phyloP scores from a whole-genome alignment of 1,284 basidiomycete genomes.

The Amylostereum areolatum region DNA sequence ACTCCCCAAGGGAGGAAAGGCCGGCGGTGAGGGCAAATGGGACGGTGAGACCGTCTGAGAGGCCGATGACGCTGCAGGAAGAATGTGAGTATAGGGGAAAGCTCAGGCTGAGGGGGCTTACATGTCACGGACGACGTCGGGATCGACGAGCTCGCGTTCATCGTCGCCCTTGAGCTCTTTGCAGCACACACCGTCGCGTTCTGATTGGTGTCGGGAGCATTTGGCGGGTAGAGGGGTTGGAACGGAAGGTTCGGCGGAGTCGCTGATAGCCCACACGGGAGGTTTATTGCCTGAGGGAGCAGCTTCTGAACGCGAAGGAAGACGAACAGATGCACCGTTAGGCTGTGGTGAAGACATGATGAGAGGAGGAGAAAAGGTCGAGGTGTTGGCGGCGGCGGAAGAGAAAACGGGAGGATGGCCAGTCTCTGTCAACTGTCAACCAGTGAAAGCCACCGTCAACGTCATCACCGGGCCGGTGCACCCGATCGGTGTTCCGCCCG shows the following conservation, averaged over 20 bases:
- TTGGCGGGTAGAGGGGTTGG: constrained; percentile 45
- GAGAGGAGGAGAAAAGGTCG: no score
- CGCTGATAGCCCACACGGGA: constrained; percentile 59
- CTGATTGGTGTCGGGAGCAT: constrained; percentile 48
- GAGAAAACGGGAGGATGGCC: no score
- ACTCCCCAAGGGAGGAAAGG: constrained; percentile 86
- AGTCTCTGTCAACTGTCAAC: no score
- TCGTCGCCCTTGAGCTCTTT: constrained; percentile 76
- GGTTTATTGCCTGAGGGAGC: constrained; percentile 28
- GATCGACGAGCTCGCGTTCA: constrained; percentile 74
- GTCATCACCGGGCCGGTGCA: no score
- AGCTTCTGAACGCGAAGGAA: constrained; percentile 21
- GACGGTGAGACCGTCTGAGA: constrained; percentile 94
- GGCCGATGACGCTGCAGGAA: constrained; percentile 77
- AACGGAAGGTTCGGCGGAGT: constrained; percentile 27
- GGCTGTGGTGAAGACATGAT: constrained; percentile 12
- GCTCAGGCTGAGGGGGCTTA: constrained; percentile 26
- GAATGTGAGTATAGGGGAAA: constrained; percentile 4
- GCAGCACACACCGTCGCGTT: constrained; percentile 68
- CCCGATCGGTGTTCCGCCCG: no score
- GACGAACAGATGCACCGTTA: constrained; percentile 26
- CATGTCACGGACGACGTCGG: constrained; percentile 83
- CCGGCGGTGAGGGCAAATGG: constrained; percentile 89
- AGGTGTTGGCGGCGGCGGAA: no score
- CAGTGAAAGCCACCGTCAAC: no score